Percentiles rank a stretch among this genome's conserved stretches.
phyloP scores from a whole-genome alignment of 108 stramenopile genomes.

The Fragilaria radians region DNA sequence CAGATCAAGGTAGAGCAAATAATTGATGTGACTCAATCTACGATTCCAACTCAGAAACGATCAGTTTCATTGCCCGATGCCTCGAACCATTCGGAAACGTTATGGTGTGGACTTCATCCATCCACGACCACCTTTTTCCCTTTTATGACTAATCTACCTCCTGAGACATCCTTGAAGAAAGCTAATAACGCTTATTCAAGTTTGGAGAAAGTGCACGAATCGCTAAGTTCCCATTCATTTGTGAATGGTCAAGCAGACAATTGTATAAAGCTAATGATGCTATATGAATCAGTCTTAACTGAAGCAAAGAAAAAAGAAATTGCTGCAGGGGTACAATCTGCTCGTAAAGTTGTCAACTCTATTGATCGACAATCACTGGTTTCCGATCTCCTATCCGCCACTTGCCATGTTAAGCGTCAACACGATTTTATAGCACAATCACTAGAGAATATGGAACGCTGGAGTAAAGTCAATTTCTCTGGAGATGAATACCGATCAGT shows the following conservation, averaged over 20 bases:
- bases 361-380: constrained; percentile 21
- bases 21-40: not conserved
- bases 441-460: constrained; percentile 46
- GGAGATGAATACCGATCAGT: constrained; percentile 27
- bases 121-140: constrained; percentile 39
- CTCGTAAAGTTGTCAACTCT: not conserved
- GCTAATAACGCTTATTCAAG: constrained; percentile 28
- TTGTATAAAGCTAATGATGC: constrained; percentile 6
- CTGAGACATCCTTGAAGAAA: constrained; percentile 32
- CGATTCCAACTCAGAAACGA: not conserved
- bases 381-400: constrained; percentile 28
- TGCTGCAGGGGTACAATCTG: not conserved
- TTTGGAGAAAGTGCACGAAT: constrained; percentile 23
- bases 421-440: constrained; percentile 39
- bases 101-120: constrained; percentile 20
- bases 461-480: constrained; percentile 36
- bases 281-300: not conserved
- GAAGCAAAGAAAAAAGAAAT: not conserved
- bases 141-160: constrained; percentile 37
- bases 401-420: constrained; percentile 31
- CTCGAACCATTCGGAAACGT: not conserved
- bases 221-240: constrained; percentile 9
- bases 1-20: not conserved
- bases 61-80: not conserved
- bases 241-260: not conserved